Base-by-base conservation (phyloP, 345 rosid species). In the Eucalyptus cloeziana region DNA sequence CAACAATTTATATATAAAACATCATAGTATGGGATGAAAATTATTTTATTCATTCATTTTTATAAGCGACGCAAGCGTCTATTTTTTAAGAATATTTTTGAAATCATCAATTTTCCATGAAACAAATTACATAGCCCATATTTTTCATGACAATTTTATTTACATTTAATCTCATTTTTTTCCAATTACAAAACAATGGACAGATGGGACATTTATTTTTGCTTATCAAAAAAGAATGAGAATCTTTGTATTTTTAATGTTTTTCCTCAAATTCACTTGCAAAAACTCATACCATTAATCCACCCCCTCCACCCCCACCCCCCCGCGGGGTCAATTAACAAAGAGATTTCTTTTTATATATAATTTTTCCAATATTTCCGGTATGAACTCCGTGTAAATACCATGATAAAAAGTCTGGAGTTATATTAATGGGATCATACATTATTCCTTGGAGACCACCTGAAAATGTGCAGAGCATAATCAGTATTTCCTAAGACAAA, bases 401-500 rank as follows among this genome's bases (percentile, higher is more conserved):
- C 80, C 7, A 17, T 17, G 17, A 69, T 33, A 69, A 9, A 69
- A 16, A 8, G 22, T 16, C 21, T 16, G 79, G 43, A 69, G 43
- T 33, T 31, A 69, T 69, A 67, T 31, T 16, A 0, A 16, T 31
- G 79, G 6, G 0, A 0, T 67, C 79, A 67, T 67, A 31, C 79
- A 33, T 67, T 67, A 67, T 67, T 8, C 33, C 33, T 31, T 8
- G 43, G 11, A 56, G 62, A 56, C 62, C 45, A 44, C 31, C 31
- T 47, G 86, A 85, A 85, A 85, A 47, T 49, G 14, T n/a, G 13
- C 22, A 85, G 54, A 2, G n/a, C 3, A 37, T 21, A 85, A 85
- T 47, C 52, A 13, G 54, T 25, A 85, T 27, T n/a, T 85, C 50
- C 54, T 89, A 89, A 47, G 91, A 86, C 49, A 80, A 71, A 40